These are phyloP conservation scores for Colletotrichum filicis DNA, from an alignment of 2,329 filamentous ascomycete genomes.

Conservation along the genomic window DNA sequence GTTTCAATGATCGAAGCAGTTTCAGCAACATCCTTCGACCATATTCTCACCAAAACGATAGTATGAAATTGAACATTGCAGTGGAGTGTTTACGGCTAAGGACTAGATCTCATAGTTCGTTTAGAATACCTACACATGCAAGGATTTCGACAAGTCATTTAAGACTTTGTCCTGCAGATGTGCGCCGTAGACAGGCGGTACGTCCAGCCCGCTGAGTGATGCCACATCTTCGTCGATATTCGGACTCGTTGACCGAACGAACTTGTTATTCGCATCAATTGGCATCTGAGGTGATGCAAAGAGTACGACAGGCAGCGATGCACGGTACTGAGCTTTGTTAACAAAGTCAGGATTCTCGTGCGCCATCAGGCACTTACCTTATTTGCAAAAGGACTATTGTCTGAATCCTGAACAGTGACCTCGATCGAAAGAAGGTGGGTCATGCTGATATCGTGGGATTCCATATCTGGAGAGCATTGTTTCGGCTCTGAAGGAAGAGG, in stretches of 20 bases:
- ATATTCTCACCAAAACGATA: too few relatives aligned
- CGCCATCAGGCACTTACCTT: not conserved
- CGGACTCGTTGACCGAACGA: not conserved
- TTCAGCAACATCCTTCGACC: too few relatives aligned
- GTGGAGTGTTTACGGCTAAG: not conserved
- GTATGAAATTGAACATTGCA: too few relatives aligned
- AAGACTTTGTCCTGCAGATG: not conserved
- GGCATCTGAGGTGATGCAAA: constrained; percentile 15
- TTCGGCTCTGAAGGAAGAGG: constrained; percentile 9
- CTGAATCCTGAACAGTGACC: not conserved
- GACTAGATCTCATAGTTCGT: not conserved
- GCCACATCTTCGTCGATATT: not conserved
- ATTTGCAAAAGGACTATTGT: not conserved
- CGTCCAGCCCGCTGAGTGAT: not conserved
- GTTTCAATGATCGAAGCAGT: too few relatives aligned
- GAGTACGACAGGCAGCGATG: not conserved
- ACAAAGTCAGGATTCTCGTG: not conserved
- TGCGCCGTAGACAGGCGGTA: constrained; percentile 2
- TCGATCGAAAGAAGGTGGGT: constrained; percentile 9
- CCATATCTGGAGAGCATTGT: constrained; percentile 11
- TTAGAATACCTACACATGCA: not conserved
- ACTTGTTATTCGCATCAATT: constrained; percentile 5
- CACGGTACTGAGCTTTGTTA: not conserved
- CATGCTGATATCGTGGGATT: not conserved
- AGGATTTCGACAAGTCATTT: not conserved